Conservation (phyloP, 352 stramenopile species). For the Blastocystis sp. region DNA sequence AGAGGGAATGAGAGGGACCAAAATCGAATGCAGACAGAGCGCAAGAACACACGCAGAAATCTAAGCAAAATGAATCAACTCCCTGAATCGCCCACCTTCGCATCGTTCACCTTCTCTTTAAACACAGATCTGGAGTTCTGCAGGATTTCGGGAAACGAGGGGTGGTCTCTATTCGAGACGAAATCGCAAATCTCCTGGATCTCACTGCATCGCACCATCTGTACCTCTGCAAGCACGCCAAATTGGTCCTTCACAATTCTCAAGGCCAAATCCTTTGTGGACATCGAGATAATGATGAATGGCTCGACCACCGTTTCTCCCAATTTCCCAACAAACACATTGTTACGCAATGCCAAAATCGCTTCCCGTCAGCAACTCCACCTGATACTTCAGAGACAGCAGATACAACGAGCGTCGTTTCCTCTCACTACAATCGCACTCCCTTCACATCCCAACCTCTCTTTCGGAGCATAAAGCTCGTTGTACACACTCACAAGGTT, state of each 20-base stretch:
- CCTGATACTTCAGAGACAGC: neutral
- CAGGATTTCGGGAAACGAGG: conserved; percentile 8
- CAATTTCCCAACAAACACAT: no score
- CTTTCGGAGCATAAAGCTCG: neutral
- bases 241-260: conserved; percentile 42
- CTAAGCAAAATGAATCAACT: neutral
- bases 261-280: conserved; percentile 37
- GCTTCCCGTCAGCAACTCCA: neutral
- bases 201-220: neutral
- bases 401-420: neutral
- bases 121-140: neutral
- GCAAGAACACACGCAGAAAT: neutral
- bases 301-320: no score
- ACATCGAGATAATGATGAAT: neutral
- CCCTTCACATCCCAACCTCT: neutral
- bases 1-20: conserved; percentile 27
- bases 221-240: conserved; percentile 4
- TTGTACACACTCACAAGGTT: neutral
- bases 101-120: conserved; percentile 2
- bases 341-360: neutral
- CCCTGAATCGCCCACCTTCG: neutral
- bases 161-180: conserved; percentile 1
- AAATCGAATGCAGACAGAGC: conserved; percentile 11
- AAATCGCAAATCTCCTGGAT: neutral
- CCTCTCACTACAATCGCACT: neutral